These are phyloP conservation scores for Epicoccum nigrum DNA, from an alignment of 2,329 filamentous ascomycete genomes.

Conservation along the genomic window DNA sequence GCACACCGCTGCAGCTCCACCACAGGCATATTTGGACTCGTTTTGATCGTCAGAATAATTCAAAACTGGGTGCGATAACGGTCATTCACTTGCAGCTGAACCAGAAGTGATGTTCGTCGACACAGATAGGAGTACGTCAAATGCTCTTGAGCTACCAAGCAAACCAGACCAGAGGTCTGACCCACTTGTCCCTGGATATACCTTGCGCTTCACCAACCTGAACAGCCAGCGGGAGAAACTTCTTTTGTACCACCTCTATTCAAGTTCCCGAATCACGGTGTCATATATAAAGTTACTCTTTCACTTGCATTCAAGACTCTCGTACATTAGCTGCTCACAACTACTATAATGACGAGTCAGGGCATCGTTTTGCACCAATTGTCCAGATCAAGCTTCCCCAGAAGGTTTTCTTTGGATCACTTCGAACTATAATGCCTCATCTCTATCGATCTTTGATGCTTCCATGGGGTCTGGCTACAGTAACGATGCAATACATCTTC, in stretches of 20 bases:
- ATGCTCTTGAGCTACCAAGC: constrained; percentile 39
- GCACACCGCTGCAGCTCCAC: constrained; percentile 44
- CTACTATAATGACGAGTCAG: too few species aligned
- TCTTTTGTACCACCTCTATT: constrained; percentile 3
- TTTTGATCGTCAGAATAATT: constrained; percentile 59
- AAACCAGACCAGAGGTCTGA: constrained; percentile 36
- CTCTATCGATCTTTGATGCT: too few species aligned
- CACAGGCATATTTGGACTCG: constrained; percentile 68
- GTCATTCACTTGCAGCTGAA: constrained; percentile 11
- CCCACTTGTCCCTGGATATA: constrained; percentile 35
- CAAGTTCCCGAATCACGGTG: background rate
- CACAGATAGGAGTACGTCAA: constrained; percentile 8
- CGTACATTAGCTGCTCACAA: background rate
- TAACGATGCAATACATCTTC: too few species aligned
- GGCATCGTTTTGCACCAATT: too few species aligned
- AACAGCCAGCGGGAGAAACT: background rate
- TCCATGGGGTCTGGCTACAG: too few species aligned
- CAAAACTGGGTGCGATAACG: constrained; percentile 18
- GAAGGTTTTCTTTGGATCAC: too few species aligned
- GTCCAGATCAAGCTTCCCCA: too few species aligned
- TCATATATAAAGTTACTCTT: background rate
- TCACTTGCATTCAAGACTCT: background rate
- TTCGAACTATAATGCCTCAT: too few species aligned
- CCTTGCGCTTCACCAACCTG: constrained; percentile 4
- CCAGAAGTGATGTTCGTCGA: constrained; percentile 11